Evolutionary conservation across 1,284 basidiomycete genomes (phyloP).

Genomic region (Gastroboletus turbinatus): DNA sequence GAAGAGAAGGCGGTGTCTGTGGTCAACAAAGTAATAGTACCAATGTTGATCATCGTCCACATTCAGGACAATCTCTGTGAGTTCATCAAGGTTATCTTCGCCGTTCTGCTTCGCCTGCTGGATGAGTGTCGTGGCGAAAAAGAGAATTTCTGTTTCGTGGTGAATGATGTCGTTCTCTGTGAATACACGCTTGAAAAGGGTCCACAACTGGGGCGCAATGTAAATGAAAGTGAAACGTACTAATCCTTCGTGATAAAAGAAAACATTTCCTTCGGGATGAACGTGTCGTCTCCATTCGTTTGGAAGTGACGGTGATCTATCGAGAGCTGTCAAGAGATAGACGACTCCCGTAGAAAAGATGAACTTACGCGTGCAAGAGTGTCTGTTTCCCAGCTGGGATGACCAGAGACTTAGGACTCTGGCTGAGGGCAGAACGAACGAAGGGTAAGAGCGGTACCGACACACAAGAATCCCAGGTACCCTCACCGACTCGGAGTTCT

Average conservation of each 20-base stretch:
- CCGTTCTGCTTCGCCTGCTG: background rate
- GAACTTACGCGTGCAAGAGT: constrained; percentile 12
- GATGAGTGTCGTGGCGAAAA: background rate
- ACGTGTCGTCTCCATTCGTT: constrained; percentile 11
- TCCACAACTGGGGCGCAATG: background rate
- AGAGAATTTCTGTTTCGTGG: background rate
- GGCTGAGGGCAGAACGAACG: background rate
- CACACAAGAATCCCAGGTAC: background rate
- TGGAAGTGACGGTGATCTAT: constrained; percentile 6
- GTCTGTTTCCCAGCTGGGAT: constrained; percentile 12
- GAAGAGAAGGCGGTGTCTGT: constrained; percentile 16
- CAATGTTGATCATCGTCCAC: constrained; percentile 2
- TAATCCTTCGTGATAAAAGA: constrained; percentile 13
- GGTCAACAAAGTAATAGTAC: constrained; percentile 23
- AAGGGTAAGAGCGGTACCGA: background rate
- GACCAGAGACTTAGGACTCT: background rate
- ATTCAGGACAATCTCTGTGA: constrained; percentile 20
- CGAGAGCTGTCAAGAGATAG: background rate
- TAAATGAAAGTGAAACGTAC: constrained; percentile 2
- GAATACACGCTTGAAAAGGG: constrained; percentile 15
- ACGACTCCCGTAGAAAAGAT: background rate
- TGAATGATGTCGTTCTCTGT: constrained; percentile 14
- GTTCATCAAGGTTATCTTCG: background rate
- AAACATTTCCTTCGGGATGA: constrained; percentile 20
- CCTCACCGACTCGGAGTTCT: too few relatives aligned